phyloP scores from a whole-genome alignment of 305 asterid species.

The Rubia tinctorum region DNA sequence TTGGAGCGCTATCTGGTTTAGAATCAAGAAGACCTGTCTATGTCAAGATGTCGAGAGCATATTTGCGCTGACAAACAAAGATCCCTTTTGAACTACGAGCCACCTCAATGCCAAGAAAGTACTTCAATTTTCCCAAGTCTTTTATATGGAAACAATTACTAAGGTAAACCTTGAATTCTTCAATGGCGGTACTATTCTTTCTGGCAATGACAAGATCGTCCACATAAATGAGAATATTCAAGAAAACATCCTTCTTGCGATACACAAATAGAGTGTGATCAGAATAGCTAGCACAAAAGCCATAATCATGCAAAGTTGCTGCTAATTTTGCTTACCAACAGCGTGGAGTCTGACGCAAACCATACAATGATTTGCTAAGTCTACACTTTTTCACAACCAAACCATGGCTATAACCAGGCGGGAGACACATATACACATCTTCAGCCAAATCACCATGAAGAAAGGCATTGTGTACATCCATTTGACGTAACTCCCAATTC shows the following conservation, averaged over 20 bases:
- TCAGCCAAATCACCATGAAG: not conserved
- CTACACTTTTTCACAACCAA: not conserved
- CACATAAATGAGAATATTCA: too few relatives aligned
- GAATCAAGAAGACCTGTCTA: too few relatives aligned
- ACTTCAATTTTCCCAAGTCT: not conserved
- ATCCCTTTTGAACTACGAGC: too few relatives aligned
- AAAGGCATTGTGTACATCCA: not conserved
- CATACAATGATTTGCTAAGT: not conserved
- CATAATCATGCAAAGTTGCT: too few relatives aligned
- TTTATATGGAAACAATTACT: not conserved
- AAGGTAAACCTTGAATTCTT: not conserved
- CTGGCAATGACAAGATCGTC: too few relatives aligned
- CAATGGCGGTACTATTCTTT: too few relatives aligned
- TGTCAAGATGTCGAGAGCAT: not conserved
- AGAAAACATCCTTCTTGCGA: too few relatives aligned
- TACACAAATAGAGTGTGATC: not conserved
- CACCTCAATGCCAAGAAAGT: not conserved
- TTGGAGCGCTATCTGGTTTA: too few relatives aligned
- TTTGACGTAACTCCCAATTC: not conserved
- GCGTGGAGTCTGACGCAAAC: not conserved
- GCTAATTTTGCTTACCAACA: not conserved
- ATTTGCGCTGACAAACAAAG: too few relatives aligned
- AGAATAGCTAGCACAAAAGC: not conserved
- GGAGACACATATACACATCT: not conserved
- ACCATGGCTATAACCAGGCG: not conserved